Evolutionary conservation across 2,329 filamentous ascomycete genomes (phyloP).

Genomic region (Trichoderma simmonsii): DNA sequence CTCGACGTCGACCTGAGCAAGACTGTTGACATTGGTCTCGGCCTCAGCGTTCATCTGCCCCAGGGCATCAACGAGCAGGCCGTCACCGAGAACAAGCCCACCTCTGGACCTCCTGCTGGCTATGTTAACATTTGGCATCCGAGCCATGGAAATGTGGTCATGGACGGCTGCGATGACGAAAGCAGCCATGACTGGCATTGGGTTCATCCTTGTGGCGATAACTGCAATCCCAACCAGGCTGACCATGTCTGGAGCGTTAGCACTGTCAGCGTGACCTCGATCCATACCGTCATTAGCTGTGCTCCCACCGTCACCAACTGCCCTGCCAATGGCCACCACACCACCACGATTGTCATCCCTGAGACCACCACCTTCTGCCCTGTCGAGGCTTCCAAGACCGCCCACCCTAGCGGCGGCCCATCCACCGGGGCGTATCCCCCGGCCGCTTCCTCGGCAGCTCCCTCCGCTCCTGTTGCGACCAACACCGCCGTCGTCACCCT

Average conservation of each 20-base stretch:
- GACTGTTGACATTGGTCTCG: slow-evolving; percentile 21
- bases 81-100: slow-evolving; percentile 24
- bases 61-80: slow-evolving; percentile 18
- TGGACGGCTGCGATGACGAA: slow-evolving; percentile 37
- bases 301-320: slow-evolving; percentile 35
- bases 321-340: slow-evolving; percentile 35
- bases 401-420: not conserved
- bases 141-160: slow-evolving; percentile 34
- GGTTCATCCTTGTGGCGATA: slow-evolving; percentile 32
- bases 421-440: slow-evolving; percentile 1
- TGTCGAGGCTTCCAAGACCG: slow-evolving; percentile 31
- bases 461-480: not conserved
- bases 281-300: slow-evolving; percentile 41
- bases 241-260: slow-evolving; percentile 40
- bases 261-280: slow-evolving; percentile 40
- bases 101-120: slow-evolving; percentile 25
- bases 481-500: slow-evolving; percentile 8
- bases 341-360: slow-evolving; percentile 38
- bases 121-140: slow-evolving; percentile 37
- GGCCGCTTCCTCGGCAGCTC: not conserved
- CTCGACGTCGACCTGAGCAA: not conserved
- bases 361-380: slow-evolving; percentile 46
- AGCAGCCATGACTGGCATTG: slow-evolving; percentile 35
- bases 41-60: slow-evolving; percentile 21
- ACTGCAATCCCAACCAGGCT: slow-evolving; percentile 23